Evolutionary conservation across 106 monocot genomes (phyloP), one percentile per base, ranked within the genome.

Genomic region (Cymbidium sinense): DNA sequence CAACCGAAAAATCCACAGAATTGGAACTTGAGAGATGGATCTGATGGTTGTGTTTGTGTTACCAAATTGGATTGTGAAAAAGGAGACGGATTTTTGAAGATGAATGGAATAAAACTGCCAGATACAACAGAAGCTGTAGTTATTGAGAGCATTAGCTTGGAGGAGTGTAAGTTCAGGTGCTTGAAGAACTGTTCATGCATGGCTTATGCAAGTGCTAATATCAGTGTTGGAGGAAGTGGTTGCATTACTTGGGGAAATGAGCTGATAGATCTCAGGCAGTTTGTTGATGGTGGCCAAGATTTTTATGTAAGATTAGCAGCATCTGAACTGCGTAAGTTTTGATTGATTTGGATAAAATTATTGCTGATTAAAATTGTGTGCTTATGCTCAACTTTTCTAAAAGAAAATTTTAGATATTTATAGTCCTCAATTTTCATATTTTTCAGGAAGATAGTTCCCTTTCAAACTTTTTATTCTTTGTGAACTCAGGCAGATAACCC

Each of bases 1-100:
- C 13, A 27, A 21, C 87, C 83, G 9, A 87, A 81, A 77, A 76
- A 77, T 28, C 79, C 72, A 3, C 50, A 1, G 2, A 62, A 76
- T 2, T 93, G 93, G 90, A 67, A 1, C 17, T 37, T 82, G 34
- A 76, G 82, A 43, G 84, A 88, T 80, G 64, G 65, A 43, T 76
- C 35, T 8, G 75, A 19, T 36, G 93, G 90, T 33, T 93, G 93
- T 69, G 70, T 75, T 50, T 58, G 86, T 54, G 76, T 71, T 47
- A 85, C 83, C 27, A 10, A n/a, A 33, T 35, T 90, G 77, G 82
- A 80, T 70, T 89, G 89, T 74, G 1, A 6, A 23, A 79, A 70
- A n/a, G 70, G 75, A 11, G 85, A 91, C 35, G 82, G 75, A 21
- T 88, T 91, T 43, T 50, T 81, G 62, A 3, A 0, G 13, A 18